Evolutionary conservation across 352 stramenopile species (phyloP).

Genomic region (Phytophthora sansomeana): DNA sequence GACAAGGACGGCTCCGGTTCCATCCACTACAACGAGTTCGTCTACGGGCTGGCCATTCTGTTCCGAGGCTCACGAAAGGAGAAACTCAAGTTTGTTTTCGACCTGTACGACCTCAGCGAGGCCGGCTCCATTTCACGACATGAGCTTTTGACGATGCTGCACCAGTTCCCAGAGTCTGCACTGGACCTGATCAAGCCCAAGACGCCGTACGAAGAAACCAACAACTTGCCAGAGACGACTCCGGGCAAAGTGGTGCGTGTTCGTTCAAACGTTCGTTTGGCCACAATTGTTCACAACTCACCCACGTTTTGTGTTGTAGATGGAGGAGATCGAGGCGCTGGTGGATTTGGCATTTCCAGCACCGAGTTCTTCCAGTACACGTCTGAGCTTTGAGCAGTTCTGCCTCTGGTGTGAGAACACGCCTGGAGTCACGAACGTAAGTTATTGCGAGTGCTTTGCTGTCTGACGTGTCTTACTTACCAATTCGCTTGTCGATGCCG

Average conservation of each 20-base stretch:
- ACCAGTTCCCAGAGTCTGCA: constrained; percentile 83
- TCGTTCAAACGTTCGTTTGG: background rate
- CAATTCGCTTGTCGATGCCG: background rate
- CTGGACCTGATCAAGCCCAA: constrained; percentile 67
- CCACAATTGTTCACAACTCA: background rate
- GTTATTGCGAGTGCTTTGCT: background rate
- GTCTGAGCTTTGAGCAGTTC: constrained; percentile 91
- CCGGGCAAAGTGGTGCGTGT: constrained; percentile 35
- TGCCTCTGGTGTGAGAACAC: constrained; percentile 85
- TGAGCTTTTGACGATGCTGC: constrained; percentile 86
- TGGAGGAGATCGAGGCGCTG: constrained; percentile 81
- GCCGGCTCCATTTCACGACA: constrained; percentile 87
- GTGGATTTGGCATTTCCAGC: constrained; percentile 83
- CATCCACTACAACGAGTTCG: constrained; percentile 94
- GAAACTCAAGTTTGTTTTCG: constrained; percentile 94
- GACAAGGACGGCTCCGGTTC: constrained; percentile 90
- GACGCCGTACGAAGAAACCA: constrained; percentile 17
- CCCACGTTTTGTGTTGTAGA: constrained; percentile 30
- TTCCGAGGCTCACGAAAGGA: constrained; percentile 88
- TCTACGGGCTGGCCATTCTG: constrained; percentile 89
- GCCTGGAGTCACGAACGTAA: constrained; percentile 76
- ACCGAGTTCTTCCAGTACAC: constrained; percentile 45
- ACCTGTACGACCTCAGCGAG: constrained; percentile 92
- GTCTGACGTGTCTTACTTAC: background rate
- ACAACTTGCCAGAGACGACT: constrained; percentile 22